Percentiles rank a stretch among this genome's conserved stretches.
Evolutionary conservation across 2,329 filamentous ascomycete species (phyloP).

Genomic region (Myriosclerotinia duriaeana): DNA sequence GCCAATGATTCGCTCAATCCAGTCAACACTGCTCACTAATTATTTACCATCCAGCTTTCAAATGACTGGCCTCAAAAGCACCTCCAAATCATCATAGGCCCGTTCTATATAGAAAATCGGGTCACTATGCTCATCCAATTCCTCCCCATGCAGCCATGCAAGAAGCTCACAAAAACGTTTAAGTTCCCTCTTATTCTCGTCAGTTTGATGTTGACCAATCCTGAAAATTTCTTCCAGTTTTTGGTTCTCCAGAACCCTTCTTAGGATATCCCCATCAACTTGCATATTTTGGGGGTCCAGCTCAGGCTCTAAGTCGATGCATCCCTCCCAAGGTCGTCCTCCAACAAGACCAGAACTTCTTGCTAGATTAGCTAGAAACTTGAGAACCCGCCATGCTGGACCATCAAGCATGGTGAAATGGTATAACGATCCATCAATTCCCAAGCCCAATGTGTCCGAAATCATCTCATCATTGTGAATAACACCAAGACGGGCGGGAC

Average conservation of each 20-base stretch:
- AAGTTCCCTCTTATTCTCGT: constrained; percentile 25
- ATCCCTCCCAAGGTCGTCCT: constrained; percentile 47
- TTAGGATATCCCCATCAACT: constrained; percentile 65
- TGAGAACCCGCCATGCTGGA: constrained; percentile 66
- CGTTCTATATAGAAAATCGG: constrained; percentile 47
- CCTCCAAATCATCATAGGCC: constrained; percentile 55
- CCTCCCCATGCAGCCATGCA: constrained; percentile 49
- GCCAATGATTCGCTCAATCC: not conserved
- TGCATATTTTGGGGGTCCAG: constrained; percentile 54
- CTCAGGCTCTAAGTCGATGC: constrained; percentile 43
- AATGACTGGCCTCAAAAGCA: constrained; percentile 52
- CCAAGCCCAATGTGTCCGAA: constrained; percentile 60
- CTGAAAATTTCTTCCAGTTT: constrained; percentile 48
- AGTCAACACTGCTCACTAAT: not conserved
- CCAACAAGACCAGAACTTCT: constrained; percentile 49
- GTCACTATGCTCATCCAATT: constrained; percentile 37
- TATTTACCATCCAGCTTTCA: constrained; percentile 36
- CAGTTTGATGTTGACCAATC: constrained; percentile 23
- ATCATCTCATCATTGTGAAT: not conserved
- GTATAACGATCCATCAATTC: constrained; percentile 67
- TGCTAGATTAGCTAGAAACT: constrained; percentile 70
- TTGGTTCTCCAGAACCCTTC: constrained; percentile 51
- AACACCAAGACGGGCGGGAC: not conserved
- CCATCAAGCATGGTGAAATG: constrained; percentile 66
- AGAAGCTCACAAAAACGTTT: constrained; percentile 51